Conservation (phyloP, 2,329 filamentous ascomycete species). For the Pseudodiploospora longispora region DNA sequence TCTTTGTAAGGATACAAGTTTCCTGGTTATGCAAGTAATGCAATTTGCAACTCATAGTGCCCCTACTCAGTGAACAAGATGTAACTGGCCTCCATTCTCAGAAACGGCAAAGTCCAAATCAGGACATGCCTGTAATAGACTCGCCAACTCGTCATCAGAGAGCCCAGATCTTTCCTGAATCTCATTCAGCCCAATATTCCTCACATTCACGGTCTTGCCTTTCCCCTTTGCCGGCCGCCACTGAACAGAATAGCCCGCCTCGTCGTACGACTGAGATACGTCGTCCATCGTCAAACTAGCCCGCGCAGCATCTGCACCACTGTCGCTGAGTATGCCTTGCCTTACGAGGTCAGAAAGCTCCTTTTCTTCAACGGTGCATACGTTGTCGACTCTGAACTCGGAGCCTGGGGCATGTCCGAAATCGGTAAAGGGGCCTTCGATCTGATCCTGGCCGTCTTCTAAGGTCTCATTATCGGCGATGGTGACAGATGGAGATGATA, state of each 20-base stretch:
- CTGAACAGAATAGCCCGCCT: slow-evolving; percentile 4
- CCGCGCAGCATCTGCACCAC: neutral
- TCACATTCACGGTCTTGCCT: neutral
- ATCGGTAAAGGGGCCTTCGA: slow-evolving; percentile 1
- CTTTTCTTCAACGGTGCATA: slow-evolving; percentile 7
- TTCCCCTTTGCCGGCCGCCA: slow-evolving; percentile 3
- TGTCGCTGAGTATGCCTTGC: slow-evolving; percentile 5
- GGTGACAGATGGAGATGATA: no score
- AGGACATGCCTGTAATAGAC: slow-evolving; percentile 7
- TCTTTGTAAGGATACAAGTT: no score
- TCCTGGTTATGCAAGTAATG: no score
- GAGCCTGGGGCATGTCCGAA: neutral
- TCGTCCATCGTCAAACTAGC: slow-evolving; percentile 6
- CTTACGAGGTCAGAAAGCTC: slow-evolving; percentile 6
- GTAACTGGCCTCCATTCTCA: no score
- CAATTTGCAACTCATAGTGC: no score
- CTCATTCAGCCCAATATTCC: neutral
- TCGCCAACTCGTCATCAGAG: slow-evolving; percentile 6
- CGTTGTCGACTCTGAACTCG: slow-evolving; percentile 1
- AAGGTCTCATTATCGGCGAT: no score
- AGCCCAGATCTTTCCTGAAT: neutral
- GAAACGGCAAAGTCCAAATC: slow-evolving; percentile 2
- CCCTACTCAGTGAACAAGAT: no score
- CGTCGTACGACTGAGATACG: slow-evolving; percentile 4
- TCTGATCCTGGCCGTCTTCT: neutral